Percentiles rank a stretch among this genome's conserved stretches.
These are phyloP conservation scores for Termitomyces sp. DNA, from an alignment of 768 basidiomycete species.

Conservation along the genomic window DNA sequence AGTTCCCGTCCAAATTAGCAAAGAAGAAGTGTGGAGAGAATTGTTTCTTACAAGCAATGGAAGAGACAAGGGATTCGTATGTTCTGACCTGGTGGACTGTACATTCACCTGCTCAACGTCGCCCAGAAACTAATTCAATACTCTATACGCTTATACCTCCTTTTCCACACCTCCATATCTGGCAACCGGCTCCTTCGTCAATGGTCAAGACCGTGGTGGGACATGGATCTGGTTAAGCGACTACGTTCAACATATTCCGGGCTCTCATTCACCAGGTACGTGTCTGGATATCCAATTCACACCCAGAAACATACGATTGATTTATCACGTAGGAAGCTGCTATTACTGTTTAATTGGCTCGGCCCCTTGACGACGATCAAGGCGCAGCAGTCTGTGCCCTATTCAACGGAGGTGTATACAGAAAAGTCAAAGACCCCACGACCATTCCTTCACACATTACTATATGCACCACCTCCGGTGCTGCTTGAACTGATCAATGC, in stretches of 20 bases:
- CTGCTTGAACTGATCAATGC: constrained; percentile 75
- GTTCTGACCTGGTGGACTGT: constrained; percentile 23
- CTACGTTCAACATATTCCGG: constrained; percentile 61
- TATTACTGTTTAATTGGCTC: constrained; percentile 85
- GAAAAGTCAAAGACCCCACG: constrained; percentile 37
- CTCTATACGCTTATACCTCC: constrained; percentile 67
- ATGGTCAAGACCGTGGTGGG: constrained; percentile 46
- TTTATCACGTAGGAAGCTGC: constrained; percentile 60
- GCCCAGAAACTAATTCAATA: constrained; percentile 85
- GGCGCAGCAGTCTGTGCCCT: constrained; percentile 67
- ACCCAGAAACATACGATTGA: background rate
- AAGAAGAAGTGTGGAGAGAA: constrained; percentile 78
- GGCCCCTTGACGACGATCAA: constrained; percentile 67
- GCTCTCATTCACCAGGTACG: constrained; percentile 71
- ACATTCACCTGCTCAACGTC: background rate
- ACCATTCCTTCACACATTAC: constrained; percentile 69
- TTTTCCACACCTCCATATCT: constrained; percentile 59
- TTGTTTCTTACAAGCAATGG: constrained; percentile 75
- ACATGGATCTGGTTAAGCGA: constrained; percentile 53
- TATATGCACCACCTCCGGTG: constrained; percentile 81
- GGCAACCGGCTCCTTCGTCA: constrained; percentile 44
- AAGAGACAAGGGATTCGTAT: constrained; percentile 81
- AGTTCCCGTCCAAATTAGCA: constrained; percentile 44
- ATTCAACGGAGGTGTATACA: constrained; percentile 41
- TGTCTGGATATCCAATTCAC: background rate